phyloP scores from a whole-genome alignment of 1,284 basidiomycete species.

The Cystobasidium pallidum region DNA sequence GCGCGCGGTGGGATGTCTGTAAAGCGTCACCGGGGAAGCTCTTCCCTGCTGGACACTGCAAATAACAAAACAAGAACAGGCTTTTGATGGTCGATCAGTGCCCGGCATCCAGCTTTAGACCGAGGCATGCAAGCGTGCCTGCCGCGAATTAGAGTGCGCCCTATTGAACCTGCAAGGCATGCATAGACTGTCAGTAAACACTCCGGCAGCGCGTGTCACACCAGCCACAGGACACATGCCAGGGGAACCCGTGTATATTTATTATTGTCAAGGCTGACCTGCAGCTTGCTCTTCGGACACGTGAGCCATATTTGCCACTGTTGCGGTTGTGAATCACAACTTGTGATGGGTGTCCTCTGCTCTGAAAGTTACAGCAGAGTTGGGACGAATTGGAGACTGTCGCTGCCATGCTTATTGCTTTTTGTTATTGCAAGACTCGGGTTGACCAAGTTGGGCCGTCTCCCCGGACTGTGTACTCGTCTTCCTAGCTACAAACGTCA shows the following conservation, averaged over 20 bases:
- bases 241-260: constrained; percentile 2
- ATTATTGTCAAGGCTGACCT: too few relatives aligned
- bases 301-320: constrained; percentile 1
- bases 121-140: constrained; percentile 11
- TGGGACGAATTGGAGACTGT: too few relatives aligned
- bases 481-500: too few relatives aligned
- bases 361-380: too few relatives aligned
- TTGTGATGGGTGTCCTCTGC: too few relatives aligned
- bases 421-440: too few relatives aligned
- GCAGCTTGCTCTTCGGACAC: not conserved
- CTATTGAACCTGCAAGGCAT: not conserved
- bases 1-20: constrained; percentile 14
- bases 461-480: too few relatives aligned
- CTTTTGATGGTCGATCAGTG: constrained; percentile 22
- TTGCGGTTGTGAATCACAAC: too few relatives aligned
- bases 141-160: constrained; percentile 11
- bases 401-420: too few relatives aligned
- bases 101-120: constrained; percentile 11
- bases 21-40: not conserved
- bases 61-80: constrained; percentile 28
- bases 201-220: not conserved
- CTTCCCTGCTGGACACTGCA: not conserved
- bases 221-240: not conserved
- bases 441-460: too few relatives aligned
- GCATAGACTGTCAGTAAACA: constrained; percentile 19